These are phyloP conservation scores for Hypocreales sp. DNA, from an alignment of 2,329 filamentous ascomycete genomes.

Conservation along the genomic window DNA sequence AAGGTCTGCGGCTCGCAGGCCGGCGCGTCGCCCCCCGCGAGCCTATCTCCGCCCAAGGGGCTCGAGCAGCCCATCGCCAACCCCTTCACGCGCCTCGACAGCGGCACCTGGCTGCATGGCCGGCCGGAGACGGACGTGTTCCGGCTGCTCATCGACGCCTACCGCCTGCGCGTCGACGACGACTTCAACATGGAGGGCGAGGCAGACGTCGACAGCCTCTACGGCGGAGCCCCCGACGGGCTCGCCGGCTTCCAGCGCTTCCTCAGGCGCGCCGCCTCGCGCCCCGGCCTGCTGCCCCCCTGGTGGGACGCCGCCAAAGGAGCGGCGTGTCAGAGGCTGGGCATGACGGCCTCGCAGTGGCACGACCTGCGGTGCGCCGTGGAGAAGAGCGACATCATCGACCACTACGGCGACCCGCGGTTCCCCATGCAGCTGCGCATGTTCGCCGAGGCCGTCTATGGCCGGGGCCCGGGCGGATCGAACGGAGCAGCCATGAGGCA, in stretches of 20 bases:
- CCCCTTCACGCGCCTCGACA: slow-evolving; percentile 24
- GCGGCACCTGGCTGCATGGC: slow-evolving; percentile 25
- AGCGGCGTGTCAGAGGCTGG: slow-evolving; percentile 19
- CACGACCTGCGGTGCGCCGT: slow-evolving; percentile 6
- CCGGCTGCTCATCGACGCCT: slow-evolving; percentile 28
- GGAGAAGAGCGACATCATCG: slow-evolving; percentile 19
- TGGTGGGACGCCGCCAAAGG: slow-evolving; percentile 28
- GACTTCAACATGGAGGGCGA: slow-evolving; percentile 12
- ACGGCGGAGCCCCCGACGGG: slow-evolving; percentile 8
- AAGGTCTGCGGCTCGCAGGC: slow-evolving; percentile 19
- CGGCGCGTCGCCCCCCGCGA: background rate
- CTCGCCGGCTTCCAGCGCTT: slow-evolving; percentile 21
- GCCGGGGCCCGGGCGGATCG: slow-evolving; percentile 4
- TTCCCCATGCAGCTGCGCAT: slow-evolving; percentile 36
- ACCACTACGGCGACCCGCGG: slow-evolving; percentile 24
- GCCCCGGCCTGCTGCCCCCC: slow-evolving; percentile 18
- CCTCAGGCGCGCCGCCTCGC: slow-evolving; percentile 12
- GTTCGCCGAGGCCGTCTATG: slow-evolving; percentile 25
- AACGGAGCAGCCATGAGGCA: slow-evolving; percentile 1
- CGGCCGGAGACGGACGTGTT: slow-evolving; percentile 28
- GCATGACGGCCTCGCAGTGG: slow-evolving; percentile 13
- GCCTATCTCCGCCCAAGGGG: slow-evolving; percentile 10
- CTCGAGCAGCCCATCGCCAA: slow-evolving; percentile 12
- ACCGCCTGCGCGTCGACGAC: slow-evolving; percentile 30
- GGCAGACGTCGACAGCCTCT: slow-evolving; percentile 13